Percentiles rank a stretch among this genome's conserved stretches.
These are phyloP conservation scores for Polymyxa betae DNA, from an alignment of 208 protist genomes.

Conservation along the genomic window DNA sequence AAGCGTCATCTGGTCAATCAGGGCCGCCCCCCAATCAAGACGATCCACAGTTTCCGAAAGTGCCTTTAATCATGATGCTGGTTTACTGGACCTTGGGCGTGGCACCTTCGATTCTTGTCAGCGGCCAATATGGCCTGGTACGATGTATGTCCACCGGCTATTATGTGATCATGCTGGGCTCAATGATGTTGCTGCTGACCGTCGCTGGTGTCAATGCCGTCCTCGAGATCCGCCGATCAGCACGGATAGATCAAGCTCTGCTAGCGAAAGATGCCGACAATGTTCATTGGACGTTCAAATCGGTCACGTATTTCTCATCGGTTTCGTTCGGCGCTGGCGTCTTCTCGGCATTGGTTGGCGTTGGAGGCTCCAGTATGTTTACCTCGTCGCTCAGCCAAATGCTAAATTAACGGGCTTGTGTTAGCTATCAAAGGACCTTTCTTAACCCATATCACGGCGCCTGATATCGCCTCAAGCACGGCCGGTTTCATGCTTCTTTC, in stretches of 20 bases:
- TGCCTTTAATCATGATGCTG: background rate
- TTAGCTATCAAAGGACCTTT: slow-evolving; percentile 47
- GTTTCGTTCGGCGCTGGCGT: background rate
- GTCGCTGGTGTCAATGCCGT: background rate
- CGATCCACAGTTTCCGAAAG: background rate
- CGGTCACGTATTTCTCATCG: background rate
- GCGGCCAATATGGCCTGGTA: background rate
- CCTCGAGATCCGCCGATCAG: background rate
- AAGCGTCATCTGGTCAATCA: background rate
- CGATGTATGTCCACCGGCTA: background rate
- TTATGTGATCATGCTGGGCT: background rate
- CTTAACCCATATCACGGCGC: slow-evolving; percentile 21
- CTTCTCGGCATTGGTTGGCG: slow-evolving; percentile 26
- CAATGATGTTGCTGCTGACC: background rate
- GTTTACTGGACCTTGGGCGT: slow-evolving; percentile 2
- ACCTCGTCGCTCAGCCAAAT: background rate
- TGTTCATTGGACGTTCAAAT: background rate
- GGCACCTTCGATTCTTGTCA: background rate
- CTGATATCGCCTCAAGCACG: slow-evolving; percentile 35
- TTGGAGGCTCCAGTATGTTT: slow-evolving; percentile 19
- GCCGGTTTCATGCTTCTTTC: slow-evolving; percentile 39
- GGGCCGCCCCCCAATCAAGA: background rate
- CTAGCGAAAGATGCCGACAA: background rate
- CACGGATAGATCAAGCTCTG: background rate
- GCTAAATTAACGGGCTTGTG: background rate